phyloP scores from a whole-genome alignment of 768 basidiomycete genomes.

The Boletus rex-veris region DNA sequence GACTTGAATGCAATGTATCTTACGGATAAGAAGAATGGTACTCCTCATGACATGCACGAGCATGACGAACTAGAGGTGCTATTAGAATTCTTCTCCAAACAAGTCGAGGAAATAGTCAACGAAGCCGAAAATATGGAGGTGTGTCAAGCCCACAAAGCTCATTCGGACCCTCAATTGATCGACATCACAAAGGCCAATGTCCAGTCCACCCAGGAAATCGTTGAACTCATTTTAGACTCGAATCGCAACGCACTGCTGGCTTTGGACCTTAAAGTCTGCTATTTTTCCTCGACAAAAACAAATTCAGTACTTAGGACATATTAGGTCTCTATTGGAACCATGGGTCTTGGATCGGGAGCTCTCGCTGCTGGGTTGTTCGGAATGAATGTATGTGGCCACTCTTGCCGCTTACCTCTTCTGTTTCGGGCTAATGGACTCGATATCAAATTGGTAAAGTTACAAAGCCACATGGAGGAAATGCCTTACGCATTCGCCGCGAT shows the following conservation, averaged over 20 bases:
- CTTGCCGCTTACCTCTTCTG: slow-evolving; percentile 12
- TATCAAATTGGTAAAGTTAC: slow-evolving; percentile 48
- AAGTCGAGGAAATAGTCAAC: slow-evolving; percentile 94
- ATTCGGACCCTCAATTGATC: neutral
- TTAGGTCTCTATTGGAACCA: slow-evolving; percentile 89
- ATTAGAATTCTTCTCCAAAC: slow-evolving; percentile 93
- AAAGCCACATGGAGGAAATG: slow-evolving; percentile 67
- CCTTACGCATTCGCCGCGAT: slow-evolving; percentile 73
- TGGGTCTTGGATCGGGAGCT: slow-evolving; percentile 89
- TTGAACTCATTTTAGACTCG: slow-evolving; percentile 93
- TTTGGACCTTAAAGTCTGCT: slow-evolving; percentile 77
- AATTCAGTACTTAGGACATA: slow-evolving; percentile 1
- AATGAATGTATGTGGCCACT: slow-evolving; percentile 78
- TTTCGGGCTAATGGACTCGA: slow-evolving; percentile 20
- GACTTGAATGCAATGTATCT: slow-evolving; percentile 96
- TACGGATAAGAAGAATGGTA: slow-evolving; percentile 71
- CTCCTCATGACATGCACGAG: slow-evolving; percentile 62
- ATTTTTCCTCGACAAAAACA: neutral
- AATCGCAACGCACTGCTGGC: slow-evolving; percentile 91
- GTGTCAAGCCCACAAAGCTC: slow-evolving; percentile 12
- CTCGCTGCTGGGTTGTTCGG: slow-evolving; percentile 90
- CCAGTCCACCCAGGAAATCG: slow-evolving; percentile 96
- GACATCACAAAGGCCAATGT: slow-evolving; percentile 61
- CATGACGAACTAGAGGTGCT: slow-evolving; percentile 93
- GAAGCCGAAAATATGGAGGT: slow-evolving; percentile 88